A percentile compares a stretch with the other conserved stretches of the same genome.
phyloP scores from a whole-genome alignment of 257 asterid genomes.

The Cruciata laevipes region DNA sequence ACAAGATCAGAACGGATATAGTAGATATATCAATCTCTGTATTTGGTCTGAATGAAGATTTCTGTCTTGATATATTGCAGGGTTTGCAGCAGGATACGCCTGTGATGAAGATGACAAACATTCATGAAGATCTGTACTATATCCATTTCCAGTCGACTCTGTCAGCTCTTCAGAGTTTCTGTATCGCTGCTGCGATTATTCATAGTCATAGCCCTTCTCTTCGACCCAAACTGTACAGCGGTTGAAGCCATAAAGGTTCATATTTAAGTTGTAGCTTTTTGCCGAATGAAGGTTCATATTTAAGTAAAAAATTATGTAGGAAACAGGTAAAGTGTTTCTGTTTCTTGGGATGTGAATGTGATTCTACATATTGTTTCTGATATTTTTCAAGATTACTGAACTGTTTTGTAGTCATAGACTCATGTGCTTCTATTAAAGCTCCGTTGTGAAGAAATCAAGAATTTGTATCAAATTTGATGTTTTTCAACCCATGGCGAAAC shows the following conservation, averaged over 20 bases:
- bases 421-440: too few species aligned
- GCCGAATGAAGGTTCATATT: too few species aligned
- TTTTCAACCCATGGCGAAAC: too few species aligned
- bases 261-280: neutral
- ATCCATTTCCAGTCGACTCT: constrained; percentile 65
- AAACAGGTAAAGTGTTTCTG: neutral
- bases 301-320: neutral
- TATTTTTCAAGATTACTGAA: too few species aligned
- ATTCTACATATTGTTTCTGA: too few species aligned
- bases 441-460: too few species aligned
- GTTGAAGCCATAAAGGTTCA: constrained; percentile 26
- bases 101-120: constrained; percentile 65
- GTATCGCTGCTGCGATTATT: constrained; percentile 70
- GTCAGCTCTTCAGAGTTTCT: constrained; percentile 71
- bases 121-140: constrained; percentile 57
- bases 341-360: neutral
- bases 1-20: too few species aligned
- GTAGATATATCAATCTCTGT: neutral
- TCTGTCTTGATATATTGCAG: constrained; percentile 29
- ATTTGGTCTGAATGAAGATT: constrained; percentile 6
- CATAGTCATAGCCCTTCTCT: constrained; percentile 53
- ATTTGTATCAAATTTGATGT: too few species aligned
- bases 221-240: constrained; percentile 48
- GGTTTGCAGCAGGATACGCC: constrained; percentile 60
- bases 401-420: too few species aligned